Evolutionary conservation across 805 yeast species (phyloP).

Genomic region (Monosporozyma unispora): DNA sequence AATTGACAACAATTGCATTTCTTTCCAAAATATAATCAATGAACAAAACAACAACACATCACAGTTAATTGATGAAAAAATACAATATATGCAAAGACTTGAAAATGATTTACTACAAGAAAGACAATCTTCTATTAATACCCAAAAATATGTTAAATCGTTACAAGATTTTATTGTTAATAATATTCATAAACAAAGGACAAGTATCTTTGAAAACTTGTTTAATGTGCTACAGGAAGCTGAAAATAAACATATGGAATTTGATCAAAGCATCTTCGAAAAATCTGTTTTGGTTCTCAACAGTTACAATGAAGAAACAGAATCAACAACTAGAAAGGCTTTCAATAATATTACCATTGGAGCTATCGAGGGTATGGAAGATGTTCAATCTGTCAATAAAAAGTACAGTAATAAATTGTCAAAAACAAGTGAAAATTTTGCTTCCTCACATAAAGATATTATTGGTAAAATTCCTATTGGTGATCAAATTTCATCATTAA

Average conservation of each 20-base stretch:
- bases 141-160: slow-evolving; percentile 5
- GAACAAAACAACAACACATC: not conserved
- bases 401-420: not conserved
- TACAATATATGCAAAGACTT: slow-evolving; percentile 3
- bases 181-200: slow-evolving; percentile 9
- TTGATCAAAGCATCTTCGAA: slow-evolving; percentile 5
- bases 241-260: slow-evolving; percentile 6
- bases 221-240: slow-evolving; percentile 5
- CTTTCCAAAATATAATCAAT: not conserved
- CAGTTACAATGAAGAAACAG: not conserved
- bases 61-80: not conserved
- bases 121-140: slow-evolving; percentile 4
- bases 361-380: slow-evolving; percentile 3
- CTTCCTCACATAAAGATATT: not conserved
- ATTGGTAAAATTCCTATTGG: not conserved
- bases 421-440: not conserved
- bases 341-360: slow-evolving; percentile 1
- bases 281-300: slow-evolving; percentile 1
- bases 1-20: not conserved
- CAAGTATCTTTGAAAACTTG: slow-evolving; percentile 4
- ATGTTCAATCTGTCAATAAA: not conserved
- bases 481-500: not conserved
- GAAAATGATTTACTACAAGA: slow-evolving; percentile 8
- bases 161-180: slow-evolving; percentile 10
- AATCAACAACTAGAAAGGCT: slow-evolving; percentile 4